Evolutionary conservation across 371 early-diverging fungal genomes (phyloP).

Genomic region (Rhizomucor pusillus): DNA sequence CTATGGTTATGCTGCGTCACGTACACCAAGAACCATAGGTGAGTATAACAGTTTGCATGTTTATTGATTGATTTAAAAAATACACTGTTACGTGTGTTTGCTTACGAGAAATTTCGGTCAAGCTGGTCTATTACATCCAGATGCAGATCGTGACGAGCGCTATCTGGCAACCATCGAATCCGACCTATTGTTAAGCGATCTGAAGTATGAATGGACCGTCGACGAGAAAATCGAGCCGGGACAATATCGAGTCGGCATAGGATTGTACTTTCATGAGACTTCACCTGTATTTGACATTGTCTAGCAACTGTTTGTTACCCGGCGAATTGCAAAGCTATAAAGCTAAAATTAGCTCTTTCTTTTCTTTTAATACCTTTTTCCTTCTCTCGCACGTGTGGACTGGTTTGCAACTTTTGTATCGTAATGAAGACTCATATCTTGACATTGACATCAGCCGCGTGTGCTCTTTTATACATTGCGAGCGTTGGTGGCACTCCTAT

Average conservation of each 20-base stretch:
- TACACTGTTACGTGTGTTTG: no score
- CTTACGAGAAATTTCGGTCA: not conserved
- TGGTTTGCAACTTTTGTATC: not conserved
- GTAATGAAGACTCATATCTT: not conserved
- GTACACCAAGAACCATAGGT: conserved; percentile 20
- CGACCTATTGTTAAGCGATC: conserved; percentile 12
- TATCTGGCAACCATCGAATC: conserved; percentile 17
- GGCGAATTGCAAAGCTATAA: not conserved
- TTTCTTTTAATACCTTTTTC: not conserved
- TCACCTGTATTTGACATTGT: conserved; percentile 15
- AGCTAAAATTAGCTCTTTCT: not conserved
- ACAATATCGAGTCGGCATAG: conserved; percentile 22
- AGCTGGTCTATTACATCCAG: conserved; percentile 18
- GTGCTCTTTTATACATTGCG: not conserved
- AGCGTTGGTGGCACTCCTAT: not conserved
- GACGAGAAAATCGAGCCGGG: conserved; percentile 16
- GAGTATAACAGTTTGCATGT: not conserved
- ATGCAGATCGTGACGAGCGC: conserved; percentile 11
- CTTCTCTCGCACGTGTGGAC: not conserved
- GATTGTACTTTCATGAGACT: conserved; percentile 21
- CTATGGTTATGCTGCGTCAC: conserved; percentile 24
- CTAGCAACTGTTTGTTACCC: not conserved
- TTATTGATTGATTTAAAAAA: not conserved
- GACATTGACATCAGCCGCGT: not conserved
- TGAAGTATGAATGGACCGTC: conserved; percentile 19